Evolutionary conservation across 257 asterid species (phyloP).

Genomic region (Jaltomata sinuosa): DNA sequence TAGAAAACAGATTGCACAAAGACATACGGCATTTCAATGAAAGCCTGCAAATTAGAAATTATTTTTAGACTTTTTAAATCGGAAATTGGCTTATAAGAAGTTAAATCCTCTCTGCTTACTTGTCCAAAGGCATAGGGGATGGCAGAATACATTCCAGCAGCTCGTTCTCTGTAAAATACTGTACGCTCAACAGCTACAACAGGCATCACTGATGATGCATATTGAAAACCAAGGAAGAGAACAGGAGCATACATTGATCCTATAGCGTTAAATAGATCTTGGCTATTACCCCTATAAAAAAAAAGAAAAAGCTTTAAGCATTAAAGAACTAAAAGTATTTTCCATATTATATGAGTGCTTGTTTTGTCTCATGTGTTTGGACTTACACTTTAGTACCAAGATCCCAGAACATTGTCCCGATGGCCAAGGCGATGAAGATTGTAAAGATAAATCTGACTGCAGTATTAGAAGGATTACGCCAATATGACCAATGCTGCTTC

Average conservation of each 20-base stretch:
- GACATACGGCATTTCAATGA: constrained; percentile 53
- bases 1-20: constrained; percentile 41
- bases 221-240: constrained; percentile 50
- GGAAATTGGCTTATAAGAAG: background rate
- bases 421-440: background rate
- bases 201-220: constrained; percentile 57
- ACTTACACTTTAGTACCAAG: constrained; percentile 1
- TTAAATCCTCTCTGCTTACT: constrained; percentile 11
- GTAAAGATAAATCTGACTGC: background rate
- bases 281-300: constrained; percentile 23
- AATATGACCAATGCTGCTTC: background rate
- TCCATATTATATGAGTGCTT: background rate
- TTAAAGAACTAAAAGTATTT: background rate
- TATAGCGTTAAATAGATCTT: constrained; percentile 52
- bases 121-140: constrained; percentile 75
- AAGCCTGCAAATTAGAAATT: constrained; percentile 24
- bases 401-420: background rate
- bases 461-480: background rate
- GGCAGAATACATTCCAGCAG: constrained; percentile 82
- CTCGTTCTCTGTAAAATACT: constrained; percentile 65
- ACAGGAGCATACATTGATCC: constrained; percentile 68
- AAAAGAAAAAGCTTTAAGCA: background rate
- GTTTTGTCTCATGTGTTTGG: background rate
- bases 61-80: background rate
- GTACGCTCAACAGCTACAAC: constrained; percentile 73